Percentiles rank a stretch among this genome's conserved stretches.
These are phyloP conservation scores for Schrenkiella parvula DNA, from an alignment of 345 rosid species.

Conservation along the genomic window DNA sequence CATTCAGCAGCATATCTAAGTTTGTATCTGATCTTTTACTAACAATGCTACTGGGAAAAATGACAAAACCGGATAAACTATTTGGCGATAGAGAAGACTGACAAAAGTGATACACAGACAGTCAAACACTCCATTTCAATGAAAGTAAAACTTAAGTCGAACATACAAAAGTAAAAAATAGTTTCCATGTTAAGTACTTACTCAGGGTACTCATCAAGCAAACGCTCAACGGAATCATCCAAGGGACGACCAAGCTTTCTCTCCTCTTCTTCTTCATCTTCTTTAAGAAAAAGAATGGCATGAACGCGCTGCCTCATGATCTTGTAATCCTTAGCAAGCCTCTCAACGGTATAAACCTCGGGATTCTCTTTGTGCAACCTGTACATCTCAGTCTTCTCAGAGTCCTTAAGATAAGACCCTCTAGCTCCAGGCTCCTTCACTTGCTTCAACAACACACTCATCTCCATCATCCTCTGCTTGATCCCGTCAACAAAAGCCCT, in stretches of 20 bases:
- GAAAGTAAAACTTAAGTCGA: neutral
- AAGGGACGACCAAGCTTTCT: conserved; percentile 76
- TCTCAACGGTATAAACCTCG: conserved; percentile 71
- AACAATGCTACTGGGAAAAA: neutral
- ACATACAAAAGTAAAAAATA: neutral
- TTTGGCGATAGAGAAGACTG: too few species aligned
- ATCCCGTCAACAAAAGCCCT: conserved; percentile 56
- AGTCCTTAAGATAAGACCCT: conserved; percentile 84
- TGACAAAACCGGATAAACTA: neutral
- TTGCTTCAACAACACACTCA: conserved; percentile 60
- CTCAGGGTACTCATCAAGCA: conserved; percentile 92
- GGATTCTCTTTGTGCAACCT: conserved; percentile 82
- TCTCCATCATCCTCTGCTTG: conserved; percentile 51
- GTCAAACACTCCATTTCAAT: neutral
- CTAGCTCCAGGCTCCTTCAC: conserved; percentile 86
- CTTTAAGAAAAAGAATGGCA: conserved; percentile 92
- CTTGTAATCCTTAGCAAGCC: conserved; percentile 87
- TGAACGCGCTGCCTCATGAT: conserved; percentile 97
- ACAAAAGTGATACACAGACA: neutral
- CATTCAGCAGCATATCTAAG: neutral
- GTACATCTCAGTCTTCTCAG: conserved; percentile 96
- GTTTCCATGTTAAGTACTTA: conserved; percentile 30
- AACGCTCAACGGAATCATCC: conserved; percentile 83
- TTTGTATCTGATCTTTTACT: neutral
- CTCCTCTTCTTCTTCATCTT: conserved; percentile 90